Evolutionary conservation across 1,284 basidiomycete species (phyloP).

Genomic region (Leccinum griseonigrum): DNA sequence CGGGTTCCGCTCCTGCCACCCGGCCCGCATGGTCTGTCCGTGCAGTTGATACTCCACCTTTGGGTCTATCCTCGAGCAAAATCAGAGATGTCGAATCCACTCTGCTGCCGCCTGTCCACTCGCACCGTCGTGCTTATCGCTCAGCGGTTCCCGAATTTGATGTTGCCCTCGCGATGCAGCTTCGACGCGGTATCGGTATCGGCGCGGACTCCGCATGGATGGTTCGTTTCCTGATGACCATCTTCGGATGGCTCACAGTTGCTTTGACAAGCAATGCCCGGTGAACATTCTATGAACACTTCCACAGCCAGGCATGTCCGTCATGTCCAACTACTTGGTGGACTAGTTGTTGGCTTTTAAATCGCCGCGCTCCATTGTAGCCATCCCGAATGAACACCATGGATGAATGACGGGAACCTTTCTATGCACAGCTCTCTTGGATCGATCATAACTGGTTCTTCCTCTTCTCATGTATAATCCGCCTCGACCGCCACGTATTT

Average conservation of each 20-base stretch:
- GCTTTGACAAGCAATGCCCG: conserved; percentile 25
- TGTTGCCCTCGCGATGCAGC: conserved; percentile 72
- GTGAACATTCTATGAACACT: conserved; percentile 11
- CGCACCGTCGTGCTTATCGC: conserved; percentile 33
- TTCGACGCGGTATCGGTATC: conserved; percentile 61
- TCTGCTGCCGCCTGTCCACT: conserved; percentile 16
- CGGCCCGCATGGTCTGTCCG: conserved; percentile 43
- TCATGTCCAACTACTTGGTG: conserved; percentile 3
- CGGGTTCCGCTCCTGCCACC: conserved; percentile 20
- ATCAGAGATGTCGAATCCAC: conserved; percentile 1
- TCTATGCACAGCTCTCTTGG: conserved; percentile 9
- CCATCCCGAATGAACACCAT: conserved; percentile 12
- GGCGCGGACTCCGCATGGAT: conserved; percentile 76
- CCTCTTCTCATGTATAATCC: background rate
- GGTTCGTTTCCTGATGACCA: conserved; percentile 71
- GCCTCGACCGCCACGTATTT: background rate
- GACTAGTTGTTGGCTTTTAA: background rate
- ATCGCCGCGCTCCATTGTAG: background rate
- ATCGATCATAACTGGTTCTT: conserved; percentile 3
- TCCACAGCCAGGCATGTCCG: background rate
- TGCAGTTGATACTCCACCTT: conserved; percentile 33
- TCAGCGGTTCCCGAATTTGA: conserved; percentile 50
- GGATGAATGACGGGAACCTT: conserved; percentile 3
- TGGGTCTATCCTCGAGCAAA: conserved; percentile 21
- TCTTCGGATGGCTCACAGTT: conserved; percentile 74